Base-by-base conservation (phyloP, 164 flowering plant species). In the Vitis amurensis region DNA sequence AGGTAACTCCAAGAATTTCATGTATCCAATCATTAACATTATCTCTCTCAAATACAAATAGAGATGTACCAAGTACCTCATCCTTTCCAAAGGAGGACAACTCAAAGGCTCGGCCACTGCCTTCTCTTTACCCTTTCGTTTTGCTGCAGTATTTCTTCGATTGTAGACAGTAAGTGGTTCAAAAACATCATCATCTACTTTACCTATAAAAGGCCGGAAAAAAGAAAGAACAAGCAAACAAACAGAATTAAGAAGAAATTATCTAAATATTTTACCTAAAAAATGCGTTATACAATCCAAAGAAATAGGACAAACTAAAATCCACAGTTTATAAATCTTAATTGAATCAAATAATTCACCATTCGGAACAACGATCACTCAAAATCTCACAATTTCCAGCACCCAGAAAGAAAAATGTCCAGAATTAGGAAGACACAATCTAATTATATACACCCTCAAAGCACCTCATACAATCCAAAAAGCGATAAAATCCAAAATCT, bases 121-220 rank as follows among this genome's bases (percentile, higher is more conserved):
- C 67, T 82, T 81, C 29, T 73, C 82, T 73, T 72, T 79, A 27
- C 66, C 52, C 74, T 76, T 82, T 13, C 78, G 67, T 71, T 69
- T 73, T 31, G 63, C 75, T 23, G 76, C 69, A 67, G 73, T 50
- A 4, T 27, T 59, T 55, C 78, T 75, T 37, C 80, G 72, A 55
- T 27, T 69, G 66, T 79, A 79, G 50, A 78, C 77, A 29, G 82
- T 66, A 60, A 48, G 15, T 11, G 71, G 57, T 69, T 66, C 80
- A 11, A 49, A 7, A 50, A 49, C 4, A 58, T 50, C 63, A 29
- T 59, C 44, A 37, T 37, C 44, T 37, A 37, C 44, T 37, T 37
- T 37, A 37, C 7, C 7, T 37, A 37, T 37, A 6, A 37, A 37
- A 37, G 27, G 6, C 44, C 8, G 59, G 61, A 17, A 52, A 3